These are phyloP conservation scores for Barnettozyma siamensis DNA, from an alignment of 805 yeast species.

Conservation along the genomic window DNA sequence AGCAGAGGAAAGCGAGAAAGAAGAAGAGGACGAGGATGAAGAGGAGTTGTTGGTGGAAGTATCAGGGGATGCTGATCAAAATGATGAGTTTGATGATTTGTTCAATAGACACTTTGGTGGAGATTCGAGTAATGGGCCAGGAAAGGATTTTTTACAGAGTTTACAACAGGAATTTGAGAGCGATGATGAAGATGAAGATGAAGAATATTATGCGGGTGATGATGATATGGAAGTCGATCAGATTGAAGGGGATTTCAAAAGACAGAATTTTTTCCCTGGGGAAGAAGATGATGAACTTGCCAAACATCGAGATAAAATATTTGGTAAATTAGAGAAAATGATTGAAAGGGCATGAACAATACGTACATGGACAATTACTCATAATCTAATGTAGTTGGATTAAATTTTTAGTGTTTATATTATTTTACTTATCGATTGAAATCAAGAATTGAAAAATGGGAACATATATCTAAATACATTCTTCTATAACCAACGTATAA, in stretches of 20 bases:
- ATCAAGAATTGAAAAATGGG: slow-evolving; percentile 1
- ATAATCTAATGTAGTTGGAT: too few species aligned
- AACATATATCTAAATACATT: slow-evolving; percentile 1
- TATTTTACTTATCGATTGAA: neutral
- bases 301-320: slow-evolving; percentile 36
- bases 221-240: slow-evolving; percentile 29
- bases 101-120: slow-evolving; percentile 5
- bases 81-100: slow-evolving; percentile 4
- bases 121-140: neutral
- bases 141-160: slow-evolving; percentile 5
- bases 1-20: neutral
- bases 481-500: slow-evolving; percentile 4
- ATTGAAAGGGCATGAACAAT: slow-evolving; percentile 23
- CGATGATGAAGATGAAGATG: slow-evolving; percentile 26
- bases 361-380: too few species aligned
- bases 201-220: slow-evolving; percentile 55
- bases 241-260: slow-evolving; percentile 29
- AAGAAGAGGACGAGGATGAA: neutral
- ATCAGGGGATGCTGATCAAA: neutral
- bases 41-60: slow-evolving; percentile 3
- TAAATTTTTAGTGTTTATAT: slow-evolving; percentile 1
- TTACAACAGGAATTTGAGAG: neutral
- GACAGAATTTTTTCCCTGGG: slow-evolving; percentile 50
- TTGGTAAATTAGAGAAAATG: slow-evolving; percentile 48
- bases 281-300: slow-evolving; percentile 49